A percentile compares a stretch with the other conserved stretches of the same genome.
phyloP scores from a whole-genome alignment of 129 eudicot genomes.

The Pulicaria dysenterica region DNA sequence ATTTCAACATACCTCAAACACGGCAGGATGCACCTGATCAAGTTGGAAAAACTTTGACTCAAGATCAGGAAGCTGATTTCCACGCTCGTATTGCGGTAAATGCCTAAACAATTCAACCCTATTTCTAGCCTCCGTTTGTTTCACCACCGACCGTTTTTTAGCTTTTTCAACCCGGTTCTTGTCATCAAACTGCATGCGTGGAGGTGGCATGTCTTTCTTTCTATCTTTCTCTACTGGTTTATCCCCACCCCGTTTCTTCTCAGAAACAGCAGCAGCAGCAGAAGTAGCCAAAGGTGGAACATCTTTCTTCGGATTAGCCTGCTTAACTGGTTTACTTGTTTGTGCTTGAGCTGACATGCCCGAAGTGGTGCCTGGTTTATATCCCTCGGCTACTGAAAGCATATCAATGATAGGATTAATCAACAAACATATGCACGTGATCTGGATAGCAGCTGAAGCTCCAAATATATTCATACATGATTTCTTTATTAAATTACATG shows the following conservation, averaged over 20 bases:
- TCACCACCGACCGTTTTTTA: conserved; percentile 74
- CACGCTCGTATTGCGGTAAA: conserved; percentile 92
- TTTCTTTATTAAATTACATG: conserved; percentile 14
- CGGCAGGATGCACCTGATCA: conserved; percentile 85
- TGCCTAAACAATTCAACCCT: conserved; percentile 84
- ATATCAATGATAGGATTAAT: conserved; percentile 6
- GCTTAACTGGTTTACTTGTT: conserved; percentile 45
- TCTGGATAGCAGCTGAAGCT: conserved; percentile 7
- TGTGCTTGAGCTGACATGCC: conserved; percentile 39
- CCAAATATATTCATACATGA: not conserved
- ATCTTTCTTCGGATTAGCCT: conserved; percentile 54
- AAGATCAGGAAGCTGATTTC: conserved; percentile 70
- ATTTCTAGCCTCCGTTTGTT: conserved; percentile 79
- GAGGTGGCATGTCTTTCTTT: conserved; percentile 81
- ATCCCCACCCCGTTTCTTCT: conserved; percentile 62
- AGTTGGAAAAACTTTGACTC: conserved; percentile 73
- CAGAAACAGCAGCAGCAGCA: conserved; percentile 43
- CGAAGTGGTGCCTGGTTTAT: conserved; percentile 33
- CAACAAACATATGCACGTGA: not conserved
- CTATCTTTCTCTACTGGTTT: conserved; percentile 72
- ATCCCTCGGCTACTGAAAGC: conserved; percentile 42
- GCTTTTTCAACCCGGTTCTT: conserved; percentile 87
- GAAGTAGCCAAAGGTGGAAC: conserved; percentile 49
- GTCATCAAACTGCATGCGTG: conserved; percentile 97
- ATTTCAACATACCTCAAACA: conserved; percentile 67